Evolutionary conservation across 306 rosid genomes (phyloP).

Genomic region (Cyclanthera cordifolia): DNA sequence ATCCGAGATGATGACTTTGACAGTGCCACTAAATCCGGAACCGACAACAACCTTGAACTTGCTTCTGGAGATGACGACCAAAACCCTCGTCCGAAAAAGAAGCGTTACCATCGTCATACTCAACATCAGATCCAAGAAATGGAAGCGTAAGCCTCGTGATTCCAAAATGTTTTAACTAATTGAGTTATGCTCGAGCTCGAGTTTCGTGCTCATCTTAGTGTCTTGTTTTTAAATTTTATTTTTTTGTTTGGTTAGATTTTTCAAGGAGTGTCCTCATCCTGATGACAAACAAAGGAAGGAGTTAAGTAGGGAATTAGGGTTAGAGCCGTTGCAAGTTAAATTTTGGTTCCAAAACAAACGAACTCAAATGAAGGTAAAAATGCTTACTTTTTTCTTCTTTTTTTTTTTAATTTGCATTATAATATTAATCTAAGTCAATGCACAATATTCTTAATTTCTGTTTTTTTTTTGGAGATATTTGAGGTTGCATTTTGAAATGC

Average conservation of each 20-base stretch:
- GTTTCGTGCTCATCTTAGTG: neutral
- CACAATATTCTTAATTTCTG: neutral
- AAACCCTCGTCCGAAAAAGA: constrained; percentile 54
- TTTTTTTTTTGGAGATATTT: neutral
- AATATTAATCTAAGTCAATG: neutral
- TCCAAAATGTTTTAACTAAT: neutral
- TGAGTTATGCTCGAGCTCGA: neutral
- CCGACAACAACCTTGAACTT: constrained; percentile 56
- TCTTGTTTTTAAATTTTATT: neutral
- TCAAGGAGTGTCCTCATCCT: constrained; percentile 99
- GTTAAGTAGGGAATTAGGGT: constrained; percentile 69
- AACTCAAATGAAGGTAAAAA: constrained; percentile 83
- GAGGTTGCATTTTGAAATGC: neutral
- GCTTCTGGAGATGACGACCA: constrained; percentile 76
- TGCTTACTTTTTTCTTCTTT: neutral
- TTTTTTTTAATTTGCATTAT: no score
- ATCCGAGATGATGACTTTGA: constrained; percentile 76
- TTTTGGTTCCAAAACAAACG: constrained; percentile 99
- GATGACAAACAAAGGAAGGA: constrained; percentile 99
- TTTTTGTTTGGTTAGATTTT: constrained; percentile 32
- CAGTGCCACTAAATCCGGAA: constrained; percentile 68
- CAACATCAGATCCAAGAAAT: constrained; percentile 98
- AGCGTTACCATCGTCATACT: constrained; percentile 96
- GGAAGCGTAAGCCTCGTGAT: constrained; percentile 58
- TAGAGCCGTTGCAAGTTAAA: constrained; percentile 88